Evolutionary conservation across 2,329 filamentous ascomycete species (phyloP), one percentile per base, ranked within the genome.

Genomic region (Calonectria hongkongensis): DNA sequence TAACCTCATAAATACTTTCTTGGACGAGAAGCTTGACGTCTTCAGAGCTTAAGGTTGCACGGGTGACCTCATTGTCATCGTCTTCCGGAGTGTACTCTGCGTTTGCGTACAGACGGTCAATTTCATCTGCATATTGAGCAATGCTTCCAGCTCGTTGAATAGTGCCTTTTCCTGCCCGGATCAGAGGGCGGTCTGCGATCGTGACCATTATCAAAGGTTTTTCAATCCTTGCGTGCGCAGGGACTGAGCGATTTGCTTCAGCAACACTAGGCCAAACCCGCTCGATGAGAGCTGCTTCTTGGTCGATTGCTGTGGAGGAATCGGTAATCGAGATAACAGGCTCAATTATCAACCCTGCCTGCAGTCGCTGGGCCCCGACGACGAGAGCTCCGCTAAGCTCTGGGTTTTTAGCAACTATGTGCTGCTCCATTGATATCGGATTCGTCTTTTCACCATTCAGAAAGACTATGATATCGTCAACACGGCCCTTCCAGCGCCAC

Each of bases 351-450:
- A 62, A 45, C 10, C 21, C 56, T 45, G 56, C 12, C 7, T 18
- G 56, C 18, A 45, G 25, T 39, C 39, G 21, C 36, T 62, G 56
- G 13, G 36, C 16, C 21, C 56, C 56, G 10, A 62, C 27, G 16
- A 62, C 36, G 12, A 62, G 36, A 2, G 39, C 56, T 62, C 56
- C 56, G n/a, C 39, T 62, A 25, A 62, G 25, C 41, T 62, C 56
- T 9, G 36, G 21, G 27, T 62, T 62, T 8, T 7, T 30, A 18
- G n/a, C 21, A 28, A 13, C 15, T 21, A 62, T 45, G 39, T 16
- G 56, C 16, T 62, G 56, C 39, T 62, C 56, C 25, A 62, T 16
- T 13, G 56, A 25, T 13, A 62, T 62, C 4, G 56, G 56, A 10
- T 62, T 62, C 27, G n/a, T 62, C 39, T 62, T 62, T 16, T 41